Evolutionary conservation across 495 filamentous ascomycete species (phyloP), one percentile per base, ranked within the genome.

Genomic region (Thermothielavioides terrestris): DNA sequence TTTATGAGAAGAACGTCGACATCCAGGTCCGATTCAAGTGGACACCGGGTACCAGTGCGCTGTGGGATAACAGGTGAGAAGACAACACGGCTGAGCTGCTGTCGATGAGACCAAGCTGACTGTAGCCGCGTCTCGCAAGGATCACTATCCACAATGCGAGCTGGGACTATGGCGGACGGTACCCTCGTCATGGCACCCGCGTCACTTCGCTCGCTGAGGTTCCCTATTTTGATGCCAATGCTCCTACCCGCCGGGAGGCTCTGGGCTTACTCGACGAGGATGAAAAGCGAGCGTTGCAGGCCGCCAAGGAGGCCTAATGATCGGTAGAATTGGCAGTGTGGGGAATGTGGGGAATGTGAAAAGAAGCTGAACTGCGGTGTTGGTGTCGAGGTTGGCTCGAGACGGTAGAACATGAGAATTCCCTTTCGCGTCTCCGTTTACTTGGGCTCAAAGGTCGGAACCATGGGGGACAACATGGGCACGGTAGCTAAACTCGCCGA

Each of bases 161-260:
- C 57, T 84, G 80, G 79, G 81, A 84, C 49, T 84, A 83, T 62
- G 79, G 77, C 28, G 80, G 78, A 12, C 71, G 68, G 9, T 66
- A 84, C 58, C 79, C 80, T 0, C 68, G 81, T 34, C 81, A 84
- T 59, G 80, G 80, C 21, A 72, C 68, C 9, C 71, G 83, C 25
- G 81, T 85, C 14, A 85, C 83, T 0, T 68, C 78, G 8, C 62
- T 86, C n/a, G 82, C 79, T 14, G 83, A 85, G 69, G 78, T 75
- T 62, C 82, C 82, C 0, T 77, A 73, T 39, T 85, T 80, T 53
- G 75, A 81, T 25, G 57, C 72, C 0, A 64, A 69, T 9, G 81
- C 79, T 0, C 79, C 78, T 0, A 77, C 77, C 5, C 67, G 81
- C 27, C 68, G 83, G 25, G 74, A 84, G 49, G 76, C 67, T 2